Base-by-base conservation (phyloP, 768 basidiomycete genomes). In the Stropharia rugosoannulata region DNA sequence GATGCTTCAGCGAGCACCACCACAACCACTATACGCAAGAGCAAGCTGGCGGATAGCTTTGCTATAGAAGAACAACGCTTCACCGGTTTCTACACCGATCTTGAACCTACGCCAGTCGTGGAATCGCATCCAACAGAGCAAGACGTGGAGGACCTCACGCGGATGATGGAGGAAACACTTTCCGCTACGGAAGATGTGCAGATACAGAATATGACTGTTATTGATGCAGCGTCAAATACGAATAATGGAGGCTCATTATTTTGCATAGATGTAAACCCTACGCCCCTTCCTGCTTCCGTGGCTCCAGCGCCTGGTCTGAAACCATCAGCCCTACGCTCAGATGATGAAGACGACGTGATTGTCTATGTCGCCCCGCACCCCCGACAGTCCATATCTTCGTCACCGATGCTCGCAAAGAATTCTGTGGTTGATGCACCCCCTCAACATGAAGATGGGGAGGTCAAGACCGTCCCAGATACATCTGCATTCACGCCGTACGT, bases 291-390 rank as follows among this genome's bases (percentile, higher is more conserved):
- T 9, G 27, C 56, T 2, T 42, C 62, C 16, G 45, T 58, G 12
- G 63, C 57, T 0, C 63, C 52, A 43, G 44, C 58, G 10, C 54
- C 55, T 11, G 48, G 59, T 38, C 45, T 61, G n/a, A 60, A 64
- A 2, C 58, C 65, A 7, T 43, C 65, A 32, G 59, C 60, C 19
- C 60, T 66, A 9, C 56, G 43, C 27, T 60, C 60, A 8, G 69
- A 71, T 11, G 70, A 71, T 5, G 84, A 84, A 29, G 86, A 88
- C 16, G 90, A 92, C 54, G 65, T 81, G 4, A 90, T 92, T 52
- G 89, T 92, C 9, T 91, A 91, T 63, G 85, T 84, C 22, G 88
- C 89, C 0, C 89, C 90, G 0, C 81, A 88, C 63, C 89, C 89
- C 4, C 81, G 86, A 19, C 51, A 57, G 22, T 22, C 22, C 22